phyloP scores from a whole-genome alignment of 768 basidiomycete species.

The Pisolithus orientalis region DNA sequence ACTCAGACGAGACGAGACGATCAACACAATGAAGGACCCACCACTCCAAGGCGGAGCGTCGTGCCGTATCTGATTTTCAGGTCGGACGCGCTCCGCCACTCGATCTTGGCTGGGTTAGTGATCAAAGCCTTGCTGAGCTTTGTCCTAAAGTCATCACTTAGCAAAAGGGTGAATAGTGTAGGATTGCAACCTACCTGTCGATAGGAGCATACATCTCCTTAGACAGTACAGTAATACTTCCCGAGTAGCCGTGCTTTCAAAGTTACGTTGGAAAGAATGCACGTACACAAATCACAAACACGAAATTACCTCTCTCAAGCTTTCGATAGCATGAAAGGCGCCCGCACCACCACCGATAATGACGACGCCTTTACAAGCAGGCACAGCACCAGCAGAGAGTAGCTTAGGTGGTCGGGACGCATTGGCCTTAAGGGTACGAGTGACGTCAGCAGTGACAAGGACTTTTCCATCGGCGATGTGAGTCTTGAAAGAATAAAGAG shows the following conservation, averaged over 20 bases:
- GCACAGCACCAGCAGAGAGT: constrained; percentile 38
- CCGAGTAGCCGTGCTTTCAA: constrained; percentile 64
- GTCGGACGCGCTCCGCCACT: constrained; percentile 65
- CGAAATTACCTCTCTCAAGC: constrained; percentile 66
- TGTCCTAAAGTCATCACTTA: constrained; percentile 44
- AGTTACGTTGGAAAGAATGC: neutral
- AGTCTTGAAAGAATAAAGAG: constrained; percentile 74
- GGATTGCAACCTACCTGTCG: constrained; percentile 50
- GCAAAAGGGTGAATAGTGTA: neutral
- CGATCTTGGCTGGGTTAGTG: constrained; percentile 71
- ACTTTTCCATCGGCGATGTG: constrained; percentile 67
- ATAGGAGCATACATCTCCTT: constrained; percentile 78
- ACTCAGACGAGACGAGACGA: neutral
- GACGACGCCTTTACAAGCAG: constrained; percentile 60
- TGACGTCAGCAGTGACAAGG: constrained; percentile 63
- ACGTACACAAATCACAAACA: neutral
- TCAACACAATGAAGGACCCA: constrained; percentile 25
- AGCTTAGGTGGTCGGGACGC: constrained; percentile 56
- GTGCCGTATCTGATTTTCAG: constrained; percentile 71
- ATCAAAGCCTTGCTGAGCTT: constrained; percentile 85
- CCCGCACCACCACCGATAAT: constrained; percentile 86
- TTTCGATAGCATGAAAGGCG: constrained; percentile 70
- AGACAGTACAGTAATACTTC: constrained; percentile 73
- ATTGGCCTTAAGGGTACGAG: constrained; percentile 59
- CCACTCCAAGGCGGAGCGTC: constrained; percentile 54